Conservation (phyloP, 768 basidiomycete genomes). For the Phanerochaete sordida region DNA sequence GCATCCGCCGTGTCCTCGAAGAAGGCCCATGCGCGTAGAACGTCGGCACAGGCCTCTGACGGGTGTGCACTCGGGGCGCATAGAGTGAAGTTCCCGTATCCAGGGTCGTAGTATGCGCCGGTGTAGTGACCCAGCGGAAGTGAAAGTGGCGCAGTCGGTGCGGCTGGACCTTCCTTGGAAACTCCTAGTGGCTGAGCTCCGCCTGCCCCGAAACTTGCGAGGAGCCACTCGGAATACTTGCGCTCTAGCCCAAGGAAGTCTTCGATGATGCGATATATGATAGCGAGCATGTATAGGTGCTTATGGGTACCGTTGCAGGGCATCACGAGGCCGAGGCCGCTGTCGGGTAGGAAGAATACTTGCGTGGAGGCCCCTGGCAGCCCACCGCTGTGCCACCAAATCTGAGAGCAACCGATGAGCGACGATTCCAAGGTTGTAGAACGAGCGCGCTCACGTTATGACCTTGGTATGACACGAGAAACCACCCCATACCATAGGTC, state of each 20-base stretch:
- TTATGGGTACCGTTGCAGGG: constrained; percentile 7
- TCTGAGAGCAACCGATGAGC: not conserved
- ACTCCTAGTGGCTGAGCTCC: not conserved
- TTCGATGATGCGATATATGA: constrained; percentile 10
- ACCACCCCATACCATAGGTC: constrained; percentile 13
- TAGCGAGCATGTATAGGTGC: constrained; percentile 1
- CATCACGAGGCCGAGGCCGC: constrained; percentile 8
- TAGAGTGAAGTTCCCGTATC: constrained; percentile 19
- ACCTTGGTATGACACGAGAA: constrained; percentile 4
- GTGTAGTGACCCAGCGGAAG: constrained; percentile 11
- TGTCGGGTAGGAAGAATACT: constrained; percentile 10
- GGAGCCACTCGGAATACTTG: not conserved
- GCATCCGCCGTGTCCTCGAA: not conserved
- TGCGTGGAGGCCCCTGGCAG: constrained; percentile 8
- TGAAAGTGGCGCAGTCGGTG: not conserved
- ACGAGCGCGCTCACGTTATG: constrained; percentile 4
- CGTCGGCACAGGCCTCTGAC: constrained; percentile 7
- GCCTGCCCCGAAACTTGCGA: too few species aligned
- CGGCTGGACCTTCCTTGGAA: not conserved
- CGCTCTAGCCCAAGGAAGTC: constrained; percentile 8
- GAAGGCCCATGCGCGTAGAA: constrained; percentile 10
- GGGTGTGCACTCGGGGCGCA: constrained; percentile 13
- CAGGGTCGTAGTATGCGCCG: constrained; percentile 16
- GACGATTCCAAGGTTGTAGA: not conserved
- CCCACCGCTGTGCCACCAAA: constrained; percentile 8